A percentile compares a stretch with the other conserved stretches of the same genome.
Evolutionary conservation across 129 eudicot genomes (phyloP).

Genomic region (Helianthus tuberosus): DNA sequence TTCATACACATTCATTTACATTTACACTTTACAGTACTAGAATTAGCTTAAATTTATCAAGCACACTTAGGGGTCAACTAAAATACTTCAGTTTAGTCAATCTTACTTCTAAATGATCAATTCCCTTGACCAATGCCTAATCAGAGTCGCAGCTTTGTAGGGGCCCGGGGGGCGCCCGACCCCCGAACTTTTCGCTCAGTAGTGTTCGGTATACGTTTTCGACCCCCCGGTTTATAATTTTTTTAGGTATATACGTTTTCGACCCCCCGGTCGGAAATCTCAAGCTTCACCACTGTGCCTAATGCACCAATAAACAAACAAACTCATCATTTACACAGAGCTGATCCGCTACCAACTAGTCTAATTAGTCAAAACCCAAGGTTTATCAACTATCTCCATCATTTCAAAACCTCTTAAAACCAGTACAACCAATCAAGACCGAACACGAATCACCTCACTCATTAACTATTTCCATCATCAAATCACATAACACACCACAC

Average conservation of each 20-base stretch:
- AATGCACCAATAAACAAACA: conserved; percentile 21
- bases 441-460: background rate
- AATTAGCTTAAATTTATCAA: background rate
- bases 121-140: background rate
- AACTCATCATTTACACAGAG: conserved; percentile 13
- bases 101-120: background rate
- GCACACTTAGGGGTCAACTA: conserved; percentile 4
- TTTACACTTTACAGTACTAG: background rate
- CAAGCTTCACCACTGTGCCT: background rate
- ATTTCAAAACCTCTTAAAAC: background rate
- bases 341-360: background rate
- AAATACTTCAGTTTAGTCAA: conserved; percentile 13
- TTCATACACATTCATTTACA: background rate
- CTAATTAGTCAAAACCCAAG: conserved; percentile 17
- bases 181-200: too few relatives aligned
- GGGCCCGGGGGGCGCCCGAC: too few relatives aligned
- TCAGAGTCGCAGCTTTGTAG: too few relatives aligned
- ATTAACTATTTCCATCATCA: background rate
- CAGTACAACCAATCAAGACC: conserved; percentile 1
- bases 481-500: conserved; percentile 12
- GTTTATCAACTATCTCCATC: background rate
- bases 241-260: too few relatives aligned
- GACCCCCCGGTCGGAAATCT: too few relatives aligned
- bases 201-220: too few relatives aligned
- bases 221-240: too few relatives aligned